Conservation (phyloP, 176 grass and related monocot genomes). For the Oryza glumipatula region DNA sequence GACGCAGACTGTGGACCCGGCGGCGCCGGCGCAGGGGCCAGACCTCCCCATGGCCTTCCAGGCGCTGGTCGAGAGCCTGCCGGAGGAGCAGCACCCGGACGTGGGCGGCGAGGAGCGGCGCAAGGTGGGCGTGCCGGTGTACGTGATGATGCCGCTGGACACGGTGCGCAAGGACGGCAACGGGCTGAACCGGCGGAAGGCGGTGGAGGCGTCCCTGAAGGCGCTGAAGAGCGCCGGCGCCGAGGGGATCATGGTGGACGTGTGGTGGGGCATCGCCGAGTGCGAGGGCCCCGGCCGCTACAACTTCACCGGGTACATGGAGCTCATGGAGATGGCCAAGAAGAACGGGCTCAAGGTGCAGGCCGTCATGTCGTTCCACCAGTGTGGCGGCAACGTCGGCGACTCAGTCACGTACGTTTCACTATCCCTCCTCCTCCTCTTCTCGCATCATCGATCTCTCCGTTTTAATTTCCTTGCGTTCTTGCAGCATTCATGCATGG, state of each 20-base stretch:
- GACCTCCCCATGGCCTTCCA: constrained; percentile 54
- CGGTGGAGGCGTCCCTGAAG: constrained; percentile 50
- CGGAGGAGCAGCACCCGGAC: constrained; percentile 15
- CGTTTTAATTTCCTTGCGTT: background rate
- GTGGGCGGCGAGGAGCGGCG: constrained; percentile 15
- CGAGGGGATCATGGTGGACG: constrained; percentile 67
- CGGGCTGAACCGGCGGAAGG: constrained; percentile 56
- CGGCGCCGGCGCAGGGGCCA: background rate
- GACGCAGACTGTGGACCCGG: constrained; percentile 35
- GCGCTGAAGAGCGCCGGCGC: constrained; percentile 63
- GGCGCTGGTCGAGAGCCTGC: constrained; percentile 31
- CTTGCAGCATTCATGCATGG: background rate
- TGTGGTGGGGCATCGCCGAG: constrained; percentile 78
- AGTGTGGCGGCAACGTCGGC: constrained; percentile 83
- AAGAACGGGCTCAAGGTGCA: constrained; percentile 71
- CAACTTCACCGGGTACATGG: constrained; percentile 64
- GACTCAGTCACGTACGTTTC: constrained; percentile 46
- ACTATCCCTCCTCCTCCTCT: constrained; percentile 11
- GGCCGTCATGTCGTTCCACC: constrained; percentile 93
- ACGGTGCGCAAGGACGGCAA: constrained; percentile 50
- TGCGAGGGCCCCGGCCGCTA: constrained; percentile 49
- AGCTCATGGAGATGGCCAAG: constrained; percentile 72
- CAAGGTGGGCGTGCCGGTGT: constrained; percentile 59
- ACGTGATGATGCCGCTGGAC: constrained; percentile 73
- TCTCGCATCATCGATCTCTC: background rate